Base-by-base conservation (phyloP, 768 basidiomycete genomes). In the Austroboletus eburneus region DNA sequence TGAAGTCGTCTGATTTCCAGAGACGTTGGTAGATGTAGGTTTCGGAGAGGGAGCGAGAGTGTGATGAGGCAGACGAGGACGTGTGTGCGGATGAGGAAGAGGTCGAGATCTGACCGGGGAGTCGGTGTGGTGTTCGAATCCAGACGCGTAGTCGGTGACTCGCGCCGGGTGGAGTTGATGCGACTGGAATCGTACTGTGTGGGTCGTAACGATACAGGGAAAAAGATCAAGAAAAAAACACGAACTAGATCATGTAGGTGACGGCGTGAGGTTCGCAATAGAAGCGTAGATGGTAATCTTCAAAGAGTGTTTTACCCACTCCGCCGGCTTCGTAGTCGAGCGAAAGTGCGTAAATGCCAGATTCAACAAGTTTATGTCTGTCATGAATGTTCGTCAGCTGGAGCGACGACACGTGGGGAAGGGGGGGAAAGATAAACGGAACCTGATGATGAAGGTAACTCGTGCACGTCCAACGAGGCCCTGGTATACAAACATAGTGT, bases 241-340 rank as follows among this genome's bases (percentile, higher is more conserved):
- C 79, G 59, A 53, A 79, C 81, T 83, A 85, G 48, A 86, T 78
- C 23, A 80, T 60, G 61, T 84, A 86, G 13, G 72, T 70, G 21
- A 83, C 58, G 2, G 67, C 59, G 39, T 72, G 69, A 14, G 81
- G 80, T 40, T 82, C 77, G 32, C 74, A 76, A 37, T 79, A 78
- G 20, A 84, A 61, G 18, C 69, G 67, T 35, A 86, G 59, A n/a
- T 65, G 65, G 49, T 75, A 65, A 48, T 81, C 72, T 14, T 79
- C 76, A 45, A 85, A 73, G 10, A 85, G 60, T 18, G 66, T 67
- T 29, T 65, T 72, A 12, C 82, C 82, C 0, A 79, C 77, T 1
- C 84, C 83, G 39, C 74, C 75, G 4, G 80, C 79, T 42, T 83
- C 82, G 53, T 86, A 85, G 17, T 81, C 82, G 53, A 85, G 59